Evolutionary conservation across 805 yeast genomes (phyloP).

Genomic region (Saturnispora sekii): DNA sequence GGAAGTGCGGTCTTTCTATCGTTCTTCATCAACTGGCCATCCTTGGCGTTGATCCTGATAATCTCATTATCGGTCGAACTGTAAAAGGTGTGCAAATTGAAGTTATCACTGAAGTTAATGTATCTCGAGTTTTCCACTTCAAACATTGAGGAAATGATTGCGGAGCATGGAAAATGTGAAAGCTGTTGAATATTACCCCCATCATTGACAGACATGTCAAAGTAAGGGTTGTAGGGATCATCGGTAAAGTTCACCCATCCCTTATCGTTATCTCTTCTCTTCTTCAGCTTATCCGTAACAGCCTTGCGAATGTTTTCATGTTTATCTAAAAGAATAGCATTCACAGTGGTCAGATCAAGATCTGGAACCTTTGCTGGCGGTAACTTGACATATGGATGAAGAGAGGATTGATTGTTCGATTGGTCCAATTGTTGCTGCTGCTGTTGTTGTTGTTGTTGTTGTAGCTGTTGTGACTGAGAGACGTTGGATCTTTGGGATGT

Average conservation of each 20-base stretch:
- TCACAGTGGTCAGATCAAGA: constrained; percentile 77
- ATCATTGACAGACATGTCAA: constrained; percentile 53
- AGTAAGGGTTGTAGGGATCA: constrained; percentile 74
- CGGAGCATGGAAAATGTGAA: constrained; percentile 67
- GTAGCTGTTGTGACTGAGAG: too few relatives aligned
- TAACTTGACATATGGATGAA: constrained; percentile 74
- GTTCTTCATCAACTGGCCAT: constrained; percentile 40
- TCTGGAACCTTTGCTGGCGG: constrained; percentile 93
- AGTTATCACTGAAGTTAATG: constrained; percentile 34
- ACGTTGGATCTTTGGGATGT: constrained; percentile 5
- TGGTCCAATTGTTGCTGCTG: neutral
- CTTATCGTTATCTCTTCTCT: constrained; percentile 57
- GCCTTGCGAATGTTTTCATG: constrained; percentile 70
- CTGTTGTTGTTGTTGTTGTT: constrained; percentile 8
- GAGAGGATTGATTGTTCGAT: constrained; percentile 25
- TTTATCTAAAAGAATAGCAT: constrained; percentile 61
- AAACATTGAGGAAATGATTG: constrained; percentile 60
- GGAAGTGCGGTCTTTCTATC: constrained; percentile 29
- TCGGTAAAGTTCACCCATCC: constrained; percentile 82
- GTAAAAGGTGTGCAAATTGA: constrained; percentile 36
- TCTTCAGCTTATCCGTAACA: constrained; percentile 75
- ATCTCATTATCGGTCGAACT: constrained; percentile 21
- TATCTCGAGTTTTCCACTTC: constrained; percentile 55
- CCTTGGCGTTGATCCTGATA: constrained; percentile 34
- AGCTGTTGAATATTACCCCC: constrained; percentile 37